These are phyloP conservation scores for Metschnikowia kofuensis DNA, from an alignment of 805 yeast species.

Conservation along the genomic window DNA sequence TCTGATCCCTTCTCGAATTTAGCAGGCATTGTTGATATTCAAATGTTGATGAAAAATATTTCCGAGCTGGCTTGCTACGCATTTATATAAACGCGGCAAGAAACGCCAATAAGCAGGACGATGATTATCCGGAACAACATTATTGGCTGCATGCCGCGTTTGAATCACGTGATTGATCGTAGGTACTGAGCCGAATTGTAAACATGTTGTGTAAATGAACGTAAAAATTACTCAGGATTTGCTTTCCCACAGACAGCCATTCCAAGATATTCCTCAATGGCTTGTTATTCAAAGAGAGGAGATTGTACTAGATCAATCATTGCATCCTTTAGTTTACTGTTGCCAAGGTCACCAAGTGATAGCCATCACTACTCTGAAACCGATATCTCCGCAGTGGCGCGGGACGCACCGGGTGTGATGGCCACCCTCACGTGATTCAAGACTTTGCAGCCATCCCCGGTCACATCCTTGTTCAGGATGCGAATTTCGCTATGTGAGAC, in stretches of 20 bases:
- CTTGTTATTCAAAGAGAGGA: neutral
- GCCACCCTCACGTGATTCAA: neutral
- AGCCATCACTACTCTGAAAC: neutral
- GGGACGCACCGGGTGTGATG: neutral
- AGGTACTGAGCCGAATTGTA: neutral
- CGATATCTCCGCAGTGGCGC: neutral
- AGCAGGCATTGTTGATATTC: conserved; percentile 39
- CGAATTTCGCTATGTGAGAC: too few species aligned
- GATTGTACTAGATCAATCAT: neutral
- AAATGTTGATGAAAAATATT: neutral
- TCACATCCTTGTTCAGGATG: too few species aligned
- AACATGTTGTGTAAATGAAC: too few species aligned
- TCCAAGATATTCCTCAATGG: too few species aligned
- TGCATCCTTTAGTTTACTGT: too few species aligned
- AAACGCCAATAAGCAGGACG: conserved; percentile 17
- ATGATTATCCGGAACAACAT: conserved; percentile 12
- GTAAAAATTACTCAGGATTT: too few species aligned
- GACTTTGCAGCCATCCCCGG: neutral
- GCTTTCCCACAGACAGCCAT: too few species aligned
- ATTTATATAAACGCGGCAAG: conserved; percentile 13
- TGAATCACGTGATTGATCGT: conserved; percentile 2
- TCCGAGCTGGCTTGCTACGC: conserved; percentile 3
- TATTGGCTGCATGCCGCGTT: conserved; percentile 13
- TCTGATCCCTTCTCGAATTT: conserved; percentile 43
- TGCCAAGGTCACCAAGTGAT: too few species aligned